phyloP scores from a whole-genome alignment of 345 rosid species.

The Citrus trifoliata region DNA sequence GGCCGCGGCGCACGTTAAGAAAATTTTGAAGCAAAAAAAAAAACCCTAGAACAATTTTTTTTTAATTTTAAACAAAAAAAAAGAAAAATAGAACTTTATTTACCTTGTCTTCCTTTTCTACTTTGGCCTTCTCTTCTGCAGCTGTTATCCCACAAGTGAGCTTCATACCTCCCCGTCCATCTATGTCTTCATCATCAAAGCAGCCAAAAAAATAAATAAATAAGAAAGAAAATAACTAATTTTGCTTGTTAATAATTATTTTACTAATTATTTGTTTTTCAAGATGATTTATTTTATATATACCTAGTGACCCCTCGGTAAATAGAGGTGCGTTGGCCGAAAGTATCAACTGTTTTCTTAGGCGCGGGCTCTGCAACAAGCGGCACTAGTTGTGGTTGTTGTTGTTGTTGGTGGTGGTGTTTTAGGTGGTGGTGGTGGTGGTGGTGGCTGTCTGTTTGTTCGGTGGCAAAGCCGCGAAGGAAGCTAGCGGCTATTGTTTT shows the following conservation, averaged over 20 bases:
- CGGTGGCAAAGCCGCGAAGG: constrained; percentile 50
- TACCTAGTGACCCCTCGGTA: constrained; percentile 91
- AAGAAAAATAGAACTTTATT: not conserved
- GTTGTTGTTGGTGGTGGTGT: constrained; percentile 9
- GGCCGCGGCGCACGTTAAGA: constrained; percentile 22
- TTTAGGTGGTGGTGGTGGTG: constrained; percentile 12
- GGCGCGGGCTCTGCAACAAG: constrained; percentile 29
- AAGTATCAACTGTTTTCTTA: constrained; percentile 60
- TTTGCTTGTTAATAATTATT: not conserved
- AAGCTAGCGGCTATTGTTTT: constrained; percentile 77
- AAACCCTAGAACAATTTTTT: not conserved
- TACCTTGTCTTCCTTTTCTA: constrained; percentile 95
- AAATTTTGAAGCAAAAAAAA: no score
- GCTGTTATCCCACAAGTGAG: constrained; percentile 94
- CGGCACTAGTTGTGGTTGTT: not conserved
- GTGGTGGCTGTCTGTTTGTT: constrained; percentile 18
- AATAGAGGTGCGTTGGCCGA: constrained; percentile 90
- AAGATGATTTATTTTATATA: not conserved
- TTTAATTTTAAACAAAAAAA: not conserved
- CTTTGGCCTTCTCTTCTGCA: constrained; percentile 93
- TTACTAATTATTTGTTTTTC: not conserved
- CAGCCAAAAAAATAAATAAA: no score
- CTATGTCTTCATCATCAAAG: constrained; percentile 50
- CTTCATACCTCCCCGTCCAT: constrained; percentile 96
- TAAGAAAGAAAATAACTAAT: no score